These are phyloP conservation scores for Fusarium avenaceum DNA, from an alignment of 2,329 filamentous ascomycete genomes.

Conservation along the genomic window DNA sequence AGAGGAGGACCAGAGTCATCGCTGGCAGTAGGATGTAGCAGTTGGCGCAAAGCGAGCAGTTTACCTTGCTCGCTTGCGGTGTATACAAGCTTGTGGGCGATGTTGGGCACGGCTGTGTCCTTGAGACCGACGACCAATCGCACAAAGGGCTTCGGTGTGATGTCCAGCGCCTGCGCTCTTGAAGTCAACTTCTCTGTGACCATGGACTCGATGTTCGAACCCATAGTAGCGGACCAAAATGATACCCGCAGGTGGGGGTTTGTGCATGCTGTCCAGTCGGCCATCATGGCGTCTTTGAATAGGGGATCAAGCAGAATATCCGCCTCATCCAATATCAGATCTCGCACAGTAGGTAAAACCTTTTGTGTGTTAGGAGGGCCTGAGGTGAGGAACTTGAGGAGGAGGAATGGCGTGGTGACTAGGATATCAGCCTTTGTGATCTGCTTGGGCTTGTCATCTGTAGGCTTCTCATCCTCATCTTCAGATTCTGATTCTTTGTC, in stretches of 20 bases:
- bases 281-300: slow-evolving; percentile 89
- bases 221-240: slow-evolving; percentile 98
- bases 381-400: slow-evolving; percentile 78
- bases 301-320: slow-evolving; percentile 93
- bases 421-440: slow-evolving; percentile 56
- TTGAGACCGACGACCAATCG: slow-evolving; percentile 96
- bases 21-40: slow-evolving; percentile 80
- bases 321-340: slow-evolving; percentile 90
- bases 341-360: slow-evolving; percentile 75
- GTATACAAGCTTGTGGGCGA: slow-evolving; percentile 89
- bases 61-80: slow-evolving; percentile 95
- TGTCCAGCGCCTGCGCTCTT: slow-evolving; percentile 60
- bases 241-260: slow-evolving; percentile 78
- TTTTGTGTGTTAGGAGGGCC: slow-evolving; percentile 61
- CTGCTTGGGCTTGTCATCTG: slow-evolving; percentile 48
- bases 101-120: slow-evolving; percentile 93
- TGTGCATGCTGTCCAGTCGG: slow-evolving; percentile 84
- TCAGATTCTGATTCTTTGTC: slow-evolving; percentile 57
- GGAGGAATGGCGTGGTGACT: slow-evolving; percentile 66
- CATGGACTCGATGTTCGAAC: slow-evolving; percentile 88
- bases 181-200: slow-evolving; percentile 75
- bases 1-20: slow-evolving; percentile 70
- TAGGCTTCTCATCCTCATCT: slow-evolving; percentile 46
- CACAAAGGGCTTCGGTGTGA: slow-evolving; percentile 69
- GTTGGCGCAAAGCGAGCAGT: slow-evolving; percentile 88